phyloP scores from a whole-genome alignment of 768 basidiomycete species.

The Mycena pura region DNA sequence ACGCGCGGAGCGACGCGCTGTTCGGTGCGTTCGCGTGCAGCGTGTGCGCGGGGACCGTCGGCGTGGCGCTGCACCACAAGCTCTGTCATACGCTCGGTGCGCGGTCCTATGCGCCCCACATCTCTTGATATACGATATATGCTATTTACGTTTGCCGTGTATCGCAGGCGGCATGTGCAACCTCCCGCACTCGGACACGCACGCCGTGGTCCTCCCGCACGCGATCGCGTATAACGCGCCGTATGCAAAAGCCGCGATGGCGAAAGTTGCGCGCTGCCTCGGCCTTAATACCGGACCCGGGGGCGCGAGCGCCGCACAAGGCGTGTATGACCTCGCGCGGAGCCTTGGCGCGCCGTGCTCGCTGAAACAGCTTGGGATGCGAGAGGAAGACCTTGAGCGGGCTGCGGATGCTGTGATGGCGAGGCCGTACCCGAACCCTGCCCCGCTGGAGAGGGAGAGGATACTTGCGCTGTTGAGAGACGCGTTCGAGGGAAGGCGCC shows the following conservation, averaged over 20 bases:
- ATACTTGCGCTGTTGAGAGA: constrained; percentile 36
- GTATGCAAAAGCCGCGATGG: constrained; percentile 38
- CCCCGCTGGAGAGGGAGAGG: constrained; percentile 42
- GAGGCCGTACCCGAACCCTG: constrained; percentile 48
- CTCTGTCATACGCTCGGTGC: constrained; percentile 45
- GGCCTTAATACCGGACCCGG: too few relatives aligned
- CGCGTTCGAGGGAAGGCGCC: constrained; percentile 39
- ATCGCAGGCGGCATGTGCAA: constrained; percentile 44
- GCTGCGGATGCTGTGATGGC: constrained; percentile 45
- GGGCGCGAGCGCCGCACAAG: constrained; percentile 29
- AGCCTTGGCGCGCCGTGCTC: constrained; percentile 38
- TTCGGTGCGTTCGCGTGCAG: constrained; percentile 49
- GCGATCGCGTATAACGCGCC: constrained; percentile 48
- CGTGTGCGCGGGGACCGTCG: constrained; percentile 41
- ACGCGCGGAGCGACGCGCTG: constrained; percentile 42
- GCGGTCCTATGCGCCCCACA: too few relatives aligned
- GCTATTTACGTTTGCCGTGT: too few relatives aligned
- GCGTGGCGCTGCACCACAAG: constrained; percentile 49
- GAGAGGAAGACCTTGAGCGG: constrained; percentile 45
- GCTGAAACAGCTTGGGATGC: constrained; percentile 47
- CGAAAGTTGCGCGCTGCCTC: constrained; percentile 40
- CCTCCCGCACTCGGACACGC: constrained; percentile 49
- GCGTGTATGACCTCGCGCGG: constrained; percentile 32
- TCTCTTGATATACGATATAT: too few relatives aligned
- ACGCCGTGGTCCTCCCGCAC: constrained; percentile 51